Percentiles rank a stretch among this genome's conserved stretches.
Evolutionary conservation across 2,329 filamentous ascomycete genomes (phyloP).

Genomic region (Fusarium fracticaudum): DNA sequence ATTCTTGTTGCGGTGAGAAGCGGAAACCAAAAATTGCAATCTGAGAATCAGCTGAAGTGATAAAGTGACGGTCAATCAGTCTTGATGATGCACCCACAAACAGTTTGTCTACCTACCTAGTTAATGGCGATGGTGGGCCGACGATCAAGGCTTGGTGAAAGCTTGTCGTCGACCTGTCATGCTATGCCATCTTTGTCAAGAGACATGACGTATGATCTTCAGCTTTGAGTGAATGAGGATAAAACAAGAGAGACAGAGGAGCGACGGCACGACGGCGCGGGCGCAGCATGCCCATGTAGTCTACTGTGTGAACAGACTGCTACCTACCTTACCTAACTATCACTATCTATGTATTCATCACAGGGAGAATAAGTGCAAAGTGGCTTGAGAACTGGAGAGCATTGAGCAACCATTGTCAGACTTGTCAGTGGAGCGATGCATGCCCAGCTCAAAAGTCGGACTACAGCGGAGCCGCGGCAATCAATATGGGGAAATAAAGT

Average conservation of each 20-base stretch:
- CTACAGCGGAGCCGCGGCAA: constrained; percentile 16
- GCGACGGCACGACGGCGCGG: constrained; percentile 24
- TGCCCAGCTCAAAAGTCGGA: not conserved
- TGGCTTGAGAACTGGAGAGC: constrained; percentile 11
- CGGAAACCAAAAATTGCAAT: not conserved
- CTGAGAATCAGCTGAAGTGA: not conserved
- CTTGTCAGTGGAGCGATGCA: not conserved
- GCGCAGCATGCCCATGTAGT: not conserved
- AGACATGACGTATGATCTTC: constrained; percentile 25
- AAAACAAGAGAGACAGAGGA: constrained; percentile 7
- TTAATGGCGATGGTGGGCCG: not conserved
- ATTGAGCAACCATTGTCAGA: not conserved
- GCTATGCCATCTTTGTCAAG: constrained; percentile 3
- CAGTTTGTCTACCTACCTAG: not conserved
- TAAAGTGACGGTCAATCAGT: not conserved
- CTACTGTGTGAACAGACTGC: not conserved
- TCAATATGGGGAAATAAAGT: constrained; percentile 21
- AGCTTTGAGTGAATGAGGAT: not conserved
- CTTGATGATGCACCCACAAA: not conserved
- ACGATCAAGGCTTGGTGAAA: constrained; percentile 27
- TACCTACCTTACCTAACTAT: not conserved
- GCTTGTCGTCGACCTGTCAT: constrained; percentile 13
- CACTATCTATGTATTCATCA: not conserved
- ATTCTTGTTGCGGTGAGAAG: constrained; percentile 29
- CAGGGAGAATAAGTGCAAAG: not conserved